phyloP scores from a whole-genome alignment of 2,329 filamentous ascomycete species.

The Neurospora crassa region DNA sequence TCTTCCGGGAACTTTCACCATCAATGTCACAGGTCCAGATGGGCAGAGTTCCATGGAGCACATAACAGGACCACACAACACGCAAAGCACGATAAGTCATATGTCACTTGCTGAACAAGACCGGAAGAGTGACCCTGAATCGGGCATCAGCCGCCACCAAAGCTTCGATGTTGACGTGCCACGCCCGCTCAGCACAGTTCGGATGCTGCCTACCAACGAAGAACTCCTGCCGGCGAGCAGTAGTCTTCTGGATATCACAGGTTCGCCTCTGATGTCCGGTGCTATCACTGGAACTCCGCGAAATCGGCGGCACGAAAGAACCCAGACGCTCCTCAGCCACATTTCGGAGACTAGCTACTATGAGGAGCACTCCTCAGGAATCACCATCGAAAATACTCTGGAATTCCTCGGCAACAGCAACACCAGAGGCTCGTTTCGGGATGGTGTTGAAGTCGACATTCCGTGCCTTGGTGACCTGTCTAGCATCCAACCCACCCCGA shows the following conservation, averaged over 20 bases:
- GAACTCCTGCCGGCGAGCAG: not conserved
- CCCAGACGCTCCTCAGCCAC: constrained; percentile 13
- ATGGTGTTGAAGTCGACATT: constrained; percentile 21
- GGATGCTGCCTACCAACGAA: constrained; percentile 5
- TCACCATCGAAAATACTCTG: constrained; percentile 7
- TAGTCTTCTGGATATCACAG: not conserved
- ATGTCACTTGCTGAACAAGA: not conserved
- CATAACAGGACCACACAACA: not conserved
- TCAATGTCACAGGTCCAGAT: constrained; percentile 11
- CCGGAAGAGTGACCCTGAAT: constrained; percentile 6
- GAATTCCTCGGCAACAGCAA: constrained; percentile 14
- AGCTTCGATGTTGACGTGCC: constrained; percentile 1
- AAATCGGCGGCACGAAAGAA: constrained; percentile 4
- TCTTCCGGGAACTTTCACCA: constrained; percentile 21
- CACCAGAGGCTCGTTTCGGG: constrained; percentile 18
- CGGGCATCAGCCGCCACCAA: not conserved
- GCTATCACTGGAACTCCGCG: not conserved
- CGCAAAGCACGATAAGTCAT: not conserved
- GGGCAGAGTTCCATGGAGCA: not conserved
- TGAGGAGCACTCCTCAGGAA: constrained; percentile 14
- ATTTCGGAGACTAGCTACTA: constrained; percentile 18
- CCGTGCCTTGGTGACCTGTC: constrained; percentile 14
- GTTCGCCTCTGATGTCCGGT: not conserved
- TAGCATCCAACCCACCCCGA: constrained; percentile 19
- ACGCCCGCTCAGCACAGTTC: constrained; percentile 1